Percentiles rank a stretch among this genome's conserved stretches.
These are phyloP conservation scores for Sclerotinia subarctica DNA, from an alignment of 2,329 filamentous ascomycete genomes.

Conservation along the genomic window DNA sequence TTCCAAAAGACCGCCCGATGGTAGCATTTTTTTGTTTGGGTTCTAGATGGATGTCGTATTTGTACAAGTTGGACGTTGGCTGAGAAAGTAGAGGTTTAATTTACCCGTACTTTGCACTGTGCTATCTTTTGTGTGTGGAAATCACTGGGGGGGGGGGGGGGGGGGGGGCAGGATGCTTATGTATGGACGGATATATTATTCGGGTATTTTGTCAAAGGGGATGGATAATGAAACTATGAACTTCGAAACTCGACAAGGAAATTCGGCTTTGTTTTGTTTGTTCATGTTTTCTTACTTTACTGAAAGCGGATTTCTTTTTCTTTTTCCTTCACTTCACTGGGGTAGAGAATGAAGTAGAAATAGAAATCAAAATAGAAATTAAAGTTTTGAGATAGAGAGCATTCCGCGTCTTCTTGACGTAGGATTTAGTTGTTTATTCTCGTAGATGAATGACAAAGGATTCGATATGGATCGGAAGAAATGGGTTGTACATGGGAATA, in stretches of 20 bases:
- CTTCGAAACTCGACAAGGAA: neutral
- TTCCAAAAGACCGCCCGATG: no score
- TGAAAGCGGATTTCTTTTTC: neutral
- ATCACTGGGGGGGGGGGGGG: no score
- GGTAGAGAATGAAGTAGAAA: neutral
- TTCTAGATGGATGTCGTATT: neutral
- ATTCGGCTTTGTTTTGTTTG: neutral
- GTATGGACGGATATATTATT: neutral
- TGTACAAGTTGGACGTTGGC: neutral
- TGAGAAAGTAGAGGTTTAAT: neutral
- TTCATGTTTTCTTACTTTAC: neutral
- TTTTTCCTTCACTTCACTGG: neutral
- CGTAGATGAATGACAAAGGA: no score
- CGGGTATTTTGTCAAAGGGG: neutral
- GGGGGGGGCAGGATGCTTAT: neutral
- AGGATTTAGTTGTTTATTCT: no score
- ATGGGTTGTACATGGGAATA: no score
- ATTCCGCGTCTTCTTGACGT: no score
- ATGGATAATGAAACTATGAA: neutral
- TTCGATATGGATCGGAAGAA: no score
- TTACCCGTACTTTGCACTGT: neutral
- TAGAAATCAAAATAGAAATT: no score
- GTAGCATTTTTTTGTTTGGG: neutral
- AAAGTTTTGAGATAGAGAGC: neutral
- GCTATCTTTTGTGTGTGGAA: neutral